Conservation (phyloP, 192 early-diverging fungal genomes). For the Coemansia sp. region DNA sequence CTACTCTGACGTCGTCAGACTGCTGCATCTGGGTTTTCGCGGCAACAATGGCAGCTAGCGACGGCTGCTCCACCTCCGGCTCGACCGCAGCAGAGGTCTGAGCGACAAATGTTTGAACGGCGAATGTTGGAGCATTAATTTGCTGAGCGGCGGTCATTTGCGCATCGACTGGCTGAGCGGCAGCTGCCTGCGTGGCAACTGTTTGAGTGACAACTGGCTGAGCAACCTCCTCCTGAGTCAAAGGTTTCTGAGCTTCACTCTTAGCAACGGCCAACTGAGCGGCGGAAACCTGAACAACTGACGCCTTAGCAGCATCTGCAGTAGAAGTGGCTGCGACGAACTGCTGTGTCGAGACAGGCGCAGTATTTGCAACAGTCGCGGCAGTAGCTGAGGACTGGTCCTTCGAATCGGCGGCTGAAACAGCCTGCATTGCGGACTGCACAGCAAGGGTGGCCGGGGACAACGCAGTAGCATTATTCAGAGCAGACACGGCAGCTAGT, state of each 20-base stretch:
- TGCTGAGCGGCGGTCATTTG: too few relatives aligned
- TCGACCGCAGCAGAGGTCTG: not conserved
- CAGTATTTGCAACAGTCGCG: not conserved
- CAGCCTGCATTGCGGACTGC: not conserved
- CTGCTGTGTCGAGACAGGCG: not conserved
- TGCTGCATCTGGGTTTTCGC: slow-evolving; percentile 20
- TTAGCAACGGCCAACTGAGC: too few relatives aligned
- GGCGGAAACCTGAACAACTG: not conserved
- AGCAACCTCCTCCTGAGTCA: not conserved
- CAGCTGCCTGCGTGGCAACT: too few relatives aligned
- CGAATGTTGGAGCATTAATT: too few relatives aligned
- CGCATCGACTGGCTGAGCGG: not conserved
- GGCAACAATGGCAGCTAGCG: slow-evolving; percentile 29
- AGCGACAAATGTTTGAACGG: not conserved
- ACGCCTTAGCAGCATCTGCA: not conserved
- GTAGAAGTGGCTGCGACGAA: not conserved
- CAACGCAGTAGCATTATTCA: not conserved
- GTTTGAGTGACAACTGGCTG: too few relatives aligned
- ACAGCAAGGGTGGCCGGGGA: too few relatives aligned
- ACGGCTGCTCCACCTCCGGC: not conserved
- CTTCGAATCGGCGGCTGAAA: not conserved
- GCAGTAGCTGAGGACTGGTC: not conserved
- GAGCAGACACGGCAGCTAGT: not conserved
- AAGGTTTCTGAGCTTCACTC: not conserved
- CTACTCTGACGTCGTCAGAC: not conserved